Conservation (phyloP, 1,284 basidiomycete species). For the Phlebopus sp. region DNA sequence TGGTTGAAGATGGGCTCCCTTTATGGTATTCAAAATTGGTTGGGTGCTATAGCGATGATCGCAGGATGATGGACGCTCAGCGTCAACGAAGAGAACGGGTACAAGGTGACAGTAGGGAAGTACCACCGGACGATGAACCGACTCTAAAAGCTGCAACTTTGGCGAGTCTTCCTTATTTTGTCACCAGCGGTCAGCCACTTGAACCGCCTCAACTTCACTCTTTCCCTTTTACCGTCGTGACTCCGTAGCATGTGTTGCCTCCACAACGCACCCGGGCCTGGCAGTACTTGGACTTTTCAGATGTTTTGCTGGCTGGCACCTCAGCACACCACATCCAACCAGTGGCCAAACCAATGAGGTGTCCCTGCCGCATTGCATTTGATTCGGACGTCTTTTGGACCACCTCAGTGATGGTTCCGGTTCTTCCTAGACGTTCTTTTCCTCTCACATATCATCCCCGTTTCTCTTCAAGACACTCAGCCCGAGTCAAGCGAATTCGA, state of each 20-base stretch:
- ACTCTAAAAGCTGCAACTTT: constrained; percentile 9
- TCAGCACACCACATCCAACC: no score
- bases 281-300: no score
- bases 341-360: no score
- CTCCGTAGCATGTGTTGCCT: background rate
- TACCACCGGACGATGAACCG: constrained; percentile 4
- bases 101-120: background rate
- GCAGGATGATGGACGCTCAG: constrained; percentile 2
- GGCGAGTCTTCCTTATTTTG: constrained; percentile 26
- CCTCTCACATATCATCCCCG: no score
- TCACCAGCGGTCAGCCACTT: constrained; percentile 30
- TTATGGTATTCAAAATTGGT: background rate
- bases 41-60: constrained; percentile 7
- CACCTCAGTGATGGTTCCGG: no score
- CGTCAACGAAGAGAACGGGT: constrained; percentile 11
- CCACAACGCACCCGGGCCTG: background rate
- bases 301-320: no score
- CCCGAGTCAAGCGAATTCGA: no score
- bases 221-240: background rate
- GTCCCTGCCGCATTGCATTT: no score
- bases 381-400: no score
- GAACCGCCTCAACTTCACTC: constrained; percentile 9
- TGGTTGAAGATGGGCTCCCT: constrained; percentile 6
- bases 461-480: no score
- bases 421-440: no score